Conservation (phyloP, 345 rosid genomes). For the Lenwebbia sp. region DNA sequence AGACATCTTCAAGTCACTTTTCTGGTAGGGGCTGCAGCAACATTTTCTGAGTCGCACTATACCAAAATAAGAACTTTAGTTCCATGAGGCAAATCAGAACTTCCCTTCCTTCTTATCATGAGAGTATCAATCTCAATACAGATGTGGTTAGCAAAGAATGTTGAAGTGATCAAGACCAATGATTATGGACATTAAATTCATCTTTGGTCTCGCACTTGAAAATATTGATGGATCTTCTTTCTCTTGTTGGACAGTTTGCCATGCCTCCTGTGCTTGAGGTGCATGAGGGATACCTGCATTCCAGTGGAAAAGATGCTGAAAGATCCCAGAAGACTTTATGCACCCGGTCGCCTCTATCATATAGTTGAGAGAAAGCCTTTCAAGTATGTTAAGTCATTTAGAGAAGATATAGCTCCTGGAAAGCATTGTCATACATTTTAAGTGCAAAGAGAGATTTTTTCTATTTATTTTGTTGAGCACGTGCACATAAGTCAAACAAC, state of each 20-base stretch:
- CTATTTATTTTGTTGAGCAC: background rate
- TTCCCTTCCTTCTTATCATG: background rate
- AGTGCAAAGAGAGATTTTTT: background rate
- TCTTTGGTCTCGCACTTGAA: background rate
- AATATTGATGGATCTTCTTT: constrained; percentile 1
- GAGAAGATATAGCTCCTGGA: background rate
- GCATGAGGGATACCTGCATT: constrained; percentile 91
- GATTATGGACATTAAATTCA: background rate
- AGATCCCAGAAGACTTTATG: constrained; percentile 93
- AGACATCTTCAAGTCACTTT: constrained; percentile 96
- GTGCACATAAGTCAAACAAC: background rate
- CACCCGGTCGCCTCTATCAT: constrained; percentile 97
- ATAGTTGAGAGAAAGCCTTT: constrained; percentile 83
- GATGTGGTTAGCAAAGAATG: background rate
- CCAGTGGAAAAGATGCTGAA: constrained; percentile 79
- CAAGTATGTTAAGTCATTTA: constrained; percentile 33
- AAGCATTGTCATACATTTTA: background rate
- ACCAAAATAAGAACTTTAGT: background rate
- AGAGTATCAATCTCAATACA: background rate
- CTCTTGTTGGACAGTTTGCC: constrained; percentile 56
- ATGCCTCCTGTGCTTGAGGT: constrained; percentile 70
- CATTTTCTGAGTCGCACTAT: background rate
- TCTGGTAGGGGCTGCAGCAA: constrained; percentile 46
- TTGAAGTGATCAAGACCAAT: background rate
- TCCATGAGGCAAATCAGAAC: background rate